phyloP scores from a whole-genome alignment of 768 basidiomycete species.

The Lyophyllum semitale region DNA sequence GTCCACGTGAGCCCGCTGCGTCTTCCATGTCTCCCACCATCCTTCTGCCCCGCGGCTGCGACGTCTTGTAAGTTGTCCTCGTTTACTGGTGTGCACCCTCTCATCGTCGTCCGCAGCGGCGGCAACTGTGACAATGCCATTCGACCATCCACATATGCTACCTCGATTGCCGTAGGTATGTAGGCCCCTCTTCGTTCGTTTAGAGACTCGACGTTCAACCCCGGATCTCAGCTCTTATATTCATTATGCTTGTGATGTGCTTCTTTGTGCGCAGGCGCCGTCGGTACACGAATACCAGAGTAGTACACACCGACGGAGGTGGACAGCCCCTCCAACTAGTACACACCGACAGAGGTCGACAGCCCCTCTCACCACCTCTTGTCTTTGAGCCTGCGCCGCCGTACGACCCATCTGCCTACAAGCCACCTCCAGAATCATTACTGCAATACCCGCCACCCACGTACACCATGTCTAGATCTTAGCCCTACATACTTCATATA shows the following conservation, averaged over 20 bases:
- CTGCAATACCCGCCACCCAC: conserved; percentile 18
- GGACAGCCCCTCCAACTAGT: background rate
- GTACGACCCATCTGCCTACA: conserved; percentile 5
- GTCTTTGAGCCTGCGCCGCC: conserved; percentile 17
- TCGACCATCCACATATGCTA: conserved; percentile 12
- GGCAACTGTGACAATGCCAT: conserved; percentile 5
- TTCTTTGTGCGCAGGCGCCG: conserved; percentile 8
- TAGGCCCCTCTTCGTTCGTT: background rate
- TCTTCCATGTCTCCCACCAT: background rate
- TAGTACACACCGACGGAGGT: background rate
- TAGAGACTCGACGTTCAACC: background rate
- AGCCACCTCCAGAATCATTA: background rate
- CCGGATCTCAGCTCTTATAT: background rate
- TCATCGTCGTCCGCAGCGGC: background rate
- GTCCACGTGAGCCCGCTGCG: background rate
- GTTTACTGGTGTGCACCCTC: background rate
- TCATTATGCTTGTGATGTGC: conserved; percentile 2
- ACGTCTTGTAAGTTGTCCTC: background rate
- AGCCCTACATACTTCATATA: background rate
- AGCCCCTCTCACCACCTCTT: background rate
- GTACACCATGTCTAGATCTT: background rate
- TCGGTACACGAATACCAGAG: too few relatives aligned
- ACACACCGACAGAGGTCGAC: background rate
- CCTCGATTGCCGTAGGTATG: conserved; percentile 8
- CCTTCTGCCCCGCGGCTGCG: conserved; percentile 3